Evolutionary conservation across 2,329 filamentous ascomycete genomes (phyloP).

Genomic region (Fusarium sulawesiense): DNA sequence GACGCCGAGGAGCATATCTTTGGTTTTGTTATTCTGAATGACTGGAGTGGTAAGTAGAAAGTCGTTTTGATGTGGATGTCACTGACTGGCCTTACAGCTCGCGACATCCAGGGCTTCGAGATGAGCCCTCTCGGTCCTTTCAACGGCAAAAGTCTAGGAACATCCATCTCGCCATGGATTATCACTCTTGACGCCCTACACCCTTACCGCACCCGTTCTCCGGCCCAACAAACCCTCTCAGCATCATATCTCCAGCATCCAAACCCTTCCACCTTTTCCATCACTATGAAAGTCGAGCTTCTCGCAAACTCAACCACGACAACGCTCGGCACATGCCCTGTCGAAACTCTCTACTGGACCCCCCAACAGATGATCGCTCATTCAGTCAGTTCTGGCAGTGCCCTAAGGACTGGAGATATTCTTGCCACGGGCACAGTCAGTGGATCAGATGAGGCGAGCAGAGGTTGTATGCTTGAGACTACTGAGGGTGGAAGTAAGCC

Average conservation of each 20-base stretch:
- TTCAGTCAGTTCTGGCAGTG: conserved; percentile 25
- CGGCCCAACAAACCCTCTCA: background rate
- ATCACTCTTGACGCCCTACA: conserved; percentile 70
- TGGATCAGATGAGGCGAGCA: conserved; percentile 48
- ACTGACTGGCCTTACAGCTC: too few relatives aligned
- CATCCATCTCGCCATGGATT: conserved; percentile 71
- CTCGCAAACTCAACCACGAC: conserved; percentile 24
- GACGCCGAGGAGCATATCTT: conserved; percentile 70
- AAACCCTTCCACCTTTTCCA: conserved; percentile 52
- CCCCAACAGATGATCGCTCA: conserved; percentile 29
- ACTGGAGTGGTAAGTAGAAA: conserved; percentile 61
- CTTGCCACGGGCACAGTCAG: conserved; percentile 57
- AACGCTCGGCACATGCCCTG: background rate
- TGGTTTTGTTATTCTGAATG: conserved; percentile 71
- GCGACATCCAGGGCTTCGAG: conserved; percentile 71
- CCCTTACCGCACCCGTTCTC: conserved; percentile 58
- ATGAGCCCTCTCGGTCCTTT: conserved; percentile 71
- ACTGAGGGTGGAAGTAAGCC: conserved; percentile 52
- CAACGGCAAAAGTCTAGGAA: conserved; percentile 70
- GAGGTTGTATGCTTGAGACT: conserved; percentile 56
- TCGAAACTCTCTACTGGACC: conserved; percentile 24
- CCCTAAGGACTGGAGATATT: conserved; percentile 50
- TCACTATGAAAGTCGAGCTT: conserved; percentile 48
- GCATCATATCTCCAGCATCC: conserved; percentile 50
- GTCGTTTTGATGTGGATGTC: too few relatives aligned